phyloP scores from a whole-genome alignment of 2,329 filamentous ascomycete genomes.

The Stachybotrys elegans region DNA sequence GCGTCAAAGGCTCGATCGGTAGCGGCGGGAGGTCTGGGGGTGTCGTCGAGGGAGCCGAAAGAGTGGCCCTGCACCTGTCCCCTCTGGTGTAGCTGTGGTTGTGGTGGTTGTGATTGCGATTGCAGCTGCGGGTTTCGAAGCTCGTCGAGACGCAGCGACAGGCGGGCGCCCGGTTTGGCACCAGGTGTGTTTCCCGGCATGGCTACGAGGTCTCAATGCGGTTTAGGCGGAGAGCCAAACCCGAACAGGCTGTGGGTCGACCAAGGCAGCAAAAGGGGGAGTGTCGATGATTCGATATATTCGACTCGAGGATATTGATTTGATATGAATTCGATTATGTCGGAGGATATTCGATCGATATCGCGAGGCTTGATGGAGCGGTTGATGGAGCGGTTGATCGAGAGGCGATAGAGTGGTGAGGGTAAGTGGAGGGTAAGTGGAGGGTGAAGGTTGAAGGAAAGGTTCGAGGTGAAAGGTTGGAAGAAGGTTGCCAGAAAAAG shows the following conservation, averaged over 20 bases:
- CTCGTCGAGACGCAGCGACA: background rate
- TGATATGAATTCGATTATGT: too few relatives aligned
- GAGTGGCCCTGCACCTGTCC: too few relatives aligned
- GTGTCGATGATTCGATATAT: too few relatives aligned
- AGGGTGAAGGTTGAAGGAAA: background rate
- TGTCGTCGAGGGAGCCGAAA: conserved; percentile 16
- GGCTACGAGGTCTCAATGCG: background rate
- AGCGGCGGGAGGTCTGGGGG: conserved; percentile 20
- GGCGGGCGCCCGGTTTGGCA: background rate
- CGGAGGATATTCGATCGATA: too few relatives aligned
- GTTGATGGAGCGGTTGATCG: background rate
- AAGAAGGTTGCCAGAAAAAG: background rate
- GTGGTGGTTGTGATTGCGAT: background rate
- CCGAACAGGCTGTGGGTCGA: too few relatives aligned
- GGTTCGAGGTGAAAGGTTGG: background rate
- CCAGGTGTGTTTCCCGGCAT: conserved; percentile 1
- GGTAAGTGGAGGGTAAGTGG: background rate
- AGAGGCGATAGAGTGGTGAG: background rate
- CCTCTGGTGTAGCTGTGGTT: background rate
- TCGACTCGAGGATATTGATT: too few relatives aligned
- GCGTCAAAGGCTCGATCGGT: conserved; percentile 17
- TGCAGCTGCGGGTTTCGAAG: background rate
- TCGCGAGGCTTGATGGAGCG: too few relatives aligned
- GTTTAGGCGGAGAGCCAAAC: too few relatives aligned
- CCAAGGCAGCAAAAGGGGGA: too few relatives aligned